phyloP scores from a whole-genome alignment of 257 asterid genomes.

The Paraleonurus japonicus region DNA sequence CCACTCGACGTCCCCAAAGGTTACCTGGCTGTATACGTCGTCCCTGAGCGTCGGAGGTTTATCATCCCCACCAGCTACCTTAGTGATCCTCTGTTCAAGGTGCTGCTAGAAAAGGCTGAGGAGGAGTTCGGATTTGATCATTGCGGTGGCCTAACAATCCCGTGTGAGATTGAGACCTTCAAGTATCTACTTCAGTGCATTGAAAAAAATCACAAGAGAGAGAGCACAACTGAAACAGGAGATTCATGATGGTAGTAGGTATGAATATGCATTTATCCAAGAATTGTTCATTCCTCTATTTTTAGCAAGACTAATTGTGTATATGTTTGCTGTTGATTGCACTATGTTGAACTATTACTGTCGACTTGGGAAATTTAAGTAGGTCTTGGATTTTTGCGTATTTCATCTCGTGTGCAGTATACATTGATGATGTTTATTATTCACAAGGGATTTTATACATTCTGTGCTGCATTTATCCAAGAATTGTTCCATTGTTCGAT shows the following conservation, averaged over 20 bases:
- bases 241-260: no score
- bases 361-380: conserved; percentile 16
- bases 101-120: conserved; percentile 55
- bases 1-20: conserved; percentile 50
- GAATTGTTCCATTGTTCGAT: not conserved
- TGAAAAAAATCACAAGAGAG: conserved; percentile 39
- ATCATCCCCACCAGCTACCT: conserved; percentile 58
- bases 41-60: conserved; percentile 56
- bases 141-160: conserved; percentile 53
- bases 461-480: not conserved
- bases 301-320: not conserved
- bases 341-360: not conserved
- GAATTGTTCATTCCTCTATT: not conserved
- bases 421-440: not conserved
- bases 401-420: not conserved
- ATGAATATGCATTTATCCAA: not conserved
- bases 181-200: conserved; percentile 55
- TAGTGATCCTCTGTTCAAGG: conserved; percentile 50
- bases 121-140: conserved; percentile 65
- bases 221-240: conserved; percentile 21
- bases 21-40: conserved; percentile 57
- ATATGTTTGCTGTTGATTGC: not conserved
- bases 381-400: not conserved
- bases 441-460: no score
- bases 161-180: conserved; percentile 65